Base-by-base conservation (phyloP, 768 basidiomycete genomes). In the Bullera alba region DNA sequence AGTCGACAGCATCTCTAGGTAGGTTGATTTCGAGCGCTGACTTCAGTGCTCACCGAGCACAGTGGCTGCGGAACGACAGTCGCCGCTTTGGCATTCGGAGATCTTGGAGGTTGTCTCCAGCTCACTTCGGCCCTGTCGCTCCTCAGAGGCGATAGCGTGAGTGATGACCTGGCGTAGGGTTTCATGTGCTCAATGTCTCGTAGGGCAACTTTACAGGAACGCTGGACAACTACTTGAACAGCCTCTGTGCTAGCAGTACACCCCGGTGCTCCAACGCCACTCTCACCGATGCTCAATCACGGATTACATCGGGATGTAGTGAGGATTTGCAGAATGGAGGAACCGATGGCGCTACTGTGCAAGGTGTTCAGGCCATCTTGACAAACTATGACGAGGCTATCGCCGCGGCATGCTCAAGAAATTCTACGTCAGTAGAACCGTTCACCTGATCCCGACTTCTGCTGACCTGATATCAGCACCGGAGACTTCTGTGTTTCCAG, bases 401-500 rank as follows among this genome's bases (percentile, higher is more conserved):
- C 47, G 51, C 57, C 17, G 69, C 63, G n/a, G 70, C 56, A 10
- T 72, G 70, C 50, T 54, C 69, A 27, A 63, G 62, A 54, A 63
- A 64, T 48, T 30, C 62, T 14, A 63, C 62, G 70, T 72, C 51
- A 48, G 66, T 61, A 4, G 8, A 32, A 39, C 8, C 7, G 14
- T 27, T 37, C 34, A 2, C 28, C 48, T 15, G 19, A 35, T 36
- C 16, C 27, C 19, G 35, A 4, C 27, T 15, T 17, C n/a, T 16
- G 15, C 4, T 30, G 22, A 2, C 22, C 43, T 53, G 36, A 48
- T 26, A 8, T 23, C 54, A 70, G 68, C 8, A 69, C 69, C 58
- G 58, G 52, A 42, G 57, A 58, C n/a, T 70, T 58, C 57, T 74
- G 73, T 43, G 23, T 73, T 16, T 66, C 65, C 22, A 48, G 60